A percentile compares a stretch with the other conserved stretches of the same genome.
Conservation (phyloP, 208 protist species). For the Trypanosoma theileri region DNA sequence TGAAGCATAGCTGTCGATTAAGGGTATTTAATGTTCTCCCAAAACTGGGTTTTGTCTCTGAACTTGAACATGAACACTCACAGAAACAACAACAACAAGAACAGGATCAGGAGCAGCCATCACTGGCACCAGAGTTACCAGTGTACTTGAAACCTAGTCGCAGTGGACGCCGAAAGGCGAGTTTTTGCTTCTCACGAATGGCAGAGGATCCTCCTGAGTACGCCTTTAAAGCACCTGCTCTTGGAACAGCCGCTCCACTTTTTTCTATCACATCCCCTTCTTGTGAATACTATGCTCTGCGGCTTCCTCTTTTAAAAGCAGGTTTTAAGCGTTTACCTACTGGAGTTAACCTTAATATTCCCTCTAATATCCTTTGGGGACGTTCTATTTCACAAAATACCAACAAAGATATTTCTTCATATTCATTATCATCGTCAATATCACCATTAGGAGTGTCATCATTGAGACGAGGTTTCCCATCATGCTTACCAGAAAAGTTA, state of each 20-base stretch:
- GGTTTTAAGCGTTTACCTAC: conserved; percentile 68
- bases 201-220: conserved; percentile 31
- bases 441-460: neutral
- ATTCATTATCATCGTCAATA: neutral
- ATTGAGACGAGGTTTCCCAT: too few relatives aligned
- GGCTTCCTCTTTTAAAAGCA: conserved; percentile 87
- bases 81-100: neutral
- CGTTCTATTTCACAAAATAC: conserved; percentile 52
- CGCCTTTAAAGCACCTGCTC: conserved; percentile 35
- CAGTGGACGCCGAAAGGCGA: conserved; percentile 62
- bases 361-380: conserved; percentile 76
- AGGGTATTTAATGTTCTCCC: neutral
- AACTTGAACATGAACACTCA: neutral
- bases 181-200: conserved; percentile 82
- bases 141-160: conserved; percentile 76
- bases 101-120: neutral
- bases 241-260: conserved; percentile 66
- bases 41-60: neutral
- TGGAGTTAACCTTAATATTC: conserved; percentile 23
- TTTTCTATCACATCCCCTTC: conserved; percentile 76
- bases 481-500: too few relatives aligned
- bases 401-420: neutral
- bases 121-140: conserved; percentile 25
- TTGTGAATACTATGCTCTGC: conserved; percentile 96
- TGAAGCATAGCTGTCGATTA: conserved; percentile 6